Conservation (phyloP, 2,329 filamentous ascomycete genomes). For the Nemania diffusa region DNA sequence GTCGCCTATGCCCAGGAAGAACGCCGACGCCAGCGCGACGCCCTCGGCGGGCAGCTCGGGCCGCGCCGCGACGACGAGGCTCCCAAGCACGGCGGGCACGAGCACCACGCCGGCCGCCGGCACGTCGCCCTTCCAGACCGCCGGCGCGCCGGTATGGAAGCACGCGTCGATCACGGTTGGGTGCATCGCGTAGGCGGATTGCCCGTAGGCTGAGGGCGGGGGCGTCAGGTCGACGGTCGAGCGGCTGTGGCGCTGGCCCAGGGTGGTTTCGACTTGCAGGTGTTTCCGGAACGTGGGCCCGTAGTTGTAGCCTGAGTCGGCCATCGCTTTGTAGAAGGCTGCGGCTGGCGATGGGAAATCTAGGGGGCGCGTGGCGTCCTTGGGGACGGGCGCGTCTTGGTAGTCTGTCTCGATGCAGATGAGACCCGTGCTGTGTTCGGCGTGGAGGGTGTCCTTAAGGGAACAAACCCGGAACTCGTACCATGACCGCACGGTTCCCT, state of each 20-base stretch:
- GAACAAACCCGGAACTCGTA: conserved; percentile 42
- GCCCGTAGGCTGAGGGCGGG: conserved; percentile 34
- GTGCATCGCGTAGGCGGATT: conserved; percentile 45
- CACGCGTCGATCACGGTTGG: conserved; percentile 48
- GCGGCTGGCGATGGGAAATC: conserved; percentile 3
- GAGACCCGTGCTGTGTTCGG: conserved; percentile 8
- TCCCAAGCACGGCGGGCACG: conserved; percentile 39
- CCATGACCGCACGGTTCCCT: conserved; percentile 36
- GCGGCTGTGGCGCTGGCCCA: conserved; percentile 32
- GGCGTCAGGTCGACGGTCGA: conserved; percentile 35
- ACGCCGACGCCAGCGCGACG: conserved; percentile 2
- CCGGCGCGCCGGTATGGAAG: conserved; percentile 44
- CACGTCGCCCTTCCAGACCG: conserved; percentile 37
- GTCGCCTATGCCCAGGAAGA: conserved; percentile 12
- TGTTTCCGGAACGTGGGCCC: conserved; percentile 28
- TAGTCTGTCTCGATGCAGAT: conserved; percentile 27
- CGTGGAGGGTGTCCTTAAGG: not conserved
- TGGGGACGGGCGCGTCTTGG: not conserved
- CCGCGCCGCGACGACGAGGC: conserved; percentile 34
- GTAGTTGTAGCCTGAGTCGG: conserved; percentile 20
- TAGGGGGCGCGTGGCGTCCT: conserved; percentile 2
- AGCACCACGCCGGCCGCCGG: conserved; percentile 35
- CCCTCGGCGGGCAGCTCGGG: conserved; percentile 4
- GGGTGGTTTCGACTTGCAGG: conserved; percentile 33
- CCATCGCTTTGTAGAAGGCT: conserved; percentile 23